Evolutionary conservation across 441 rosid species (phyloP), one percentile per base, ranked within the genome.

Genomic region (Euphorbia schlechtendalii): DNA sequence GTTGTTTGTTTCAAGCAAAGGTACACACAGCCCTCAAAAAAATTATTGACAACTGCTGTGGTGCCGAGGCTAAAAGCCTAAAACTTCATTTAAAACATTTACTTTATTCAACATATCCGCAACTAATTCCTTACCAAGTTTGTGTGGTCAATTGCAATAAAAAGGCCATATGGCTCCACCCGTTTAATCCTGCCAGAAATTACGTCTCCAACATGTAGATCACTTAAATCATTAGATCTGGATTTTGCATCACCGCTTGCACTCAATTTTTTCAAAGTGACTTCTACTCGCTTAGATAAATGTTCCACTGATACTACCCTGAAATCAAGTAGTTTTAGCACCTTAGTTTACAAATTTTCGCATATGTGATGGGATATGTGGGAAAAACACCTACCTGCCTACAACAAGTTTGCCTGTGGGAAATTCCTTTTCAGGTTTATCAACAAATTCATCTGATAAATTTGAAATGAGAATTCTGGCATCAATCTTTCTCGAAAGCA

Each of bases 291-390:
- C 78, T 83, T 82, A 48, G 96, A 87, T 65, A 85, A 76, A 61
- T 90, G 90, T 76, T 91, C 99, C 67, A 91, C 96, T 32, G 82
- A 69, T 72, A 87, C 69, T 54, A 94, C 87, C 91, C 99, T 94
- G 84, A 30, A 79, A 34, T 70, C 27, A 65, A 68, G 56, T 60
- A 65, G 58, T 60, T 53, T 84, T 65, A 82, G 80, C 49, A 61
- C 62, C 58, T 12, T 0, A 10, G 40, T 52, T 34, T 51, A 27
- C 36, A 36, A 17, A 54, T 59, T 53, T 69, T 45, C 30, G 46
- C 27, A 59, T 59, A 65, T 56, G 58, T 54, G 52, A 30, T 61
- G 45, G 52, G 45, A 57, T 58, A 18, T 38, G 40, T 25, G 41
- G 0, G 12, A n/a, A 46, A 32, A 63, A 62, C 43, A 76, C 57